Base-by-base conservation (phyloP, 345 rosid genomes). In the Salix exigua region DNA sequence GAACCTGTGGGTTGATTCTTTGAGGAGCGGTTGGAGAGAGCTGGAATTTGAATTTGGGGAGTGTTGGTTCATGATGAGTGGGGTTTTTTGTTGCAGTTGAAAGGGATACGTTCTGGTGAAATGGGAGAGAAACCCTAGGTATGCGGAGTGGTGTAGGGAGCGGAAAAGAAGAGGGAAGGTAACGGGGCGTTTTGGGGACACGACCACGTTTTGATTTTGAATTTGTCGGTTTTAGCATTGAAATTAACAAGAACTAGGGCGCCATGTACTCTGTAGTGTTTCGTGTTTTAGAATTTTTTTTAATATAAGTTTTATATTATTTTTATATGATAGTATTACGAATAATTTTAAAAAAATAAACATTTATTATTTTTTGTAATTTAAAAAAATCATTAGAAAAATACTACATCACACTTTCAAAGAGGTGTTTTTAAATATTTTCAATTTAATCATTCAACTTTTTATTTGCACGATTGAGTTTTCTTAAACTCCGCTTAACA, bases 1-100 rank as follows among this genome's bases (percentile, higher is more conserved):
- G 73, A 92, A 86, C 46, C 88, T 89, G 75, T 89, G 83, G 65
- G 88, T 67, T 1, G 98, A 93, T 72, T 93, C 98, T 30, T 79
- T 78, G 35, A 93, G 80, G 76, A 91, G 85, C 46, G 84, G 84
- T 19, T 84, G 87, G 40, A 82, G 83, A 61, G 70, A 65, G 48
- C 80, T 83, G 61, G 73, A 74, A 13, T 68, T 73, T 60, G 65
- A 23, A 14, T 33, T 77, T 28, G 78, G 79, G 23, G 71, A 66
- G 69, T 69, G 44, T 74, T 72, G 74, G 76, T 75, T 77, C 89
- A 88, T 88, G 68, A 17, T 55, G 62, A 55, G 19, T 65, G 82
- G 40, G 60, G 75, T 62, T 68, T 53, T 2, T 61, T 66, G 66
- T 17, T 16, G 58, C 9, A 38, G 19, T 11, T 40, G 44, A 40